A percentile compares a stretch with the other conserved stretches of the same genome.
Conservation (phyloP, 164 flowering plant species). For the Paratinospora sagittata region DNA sequence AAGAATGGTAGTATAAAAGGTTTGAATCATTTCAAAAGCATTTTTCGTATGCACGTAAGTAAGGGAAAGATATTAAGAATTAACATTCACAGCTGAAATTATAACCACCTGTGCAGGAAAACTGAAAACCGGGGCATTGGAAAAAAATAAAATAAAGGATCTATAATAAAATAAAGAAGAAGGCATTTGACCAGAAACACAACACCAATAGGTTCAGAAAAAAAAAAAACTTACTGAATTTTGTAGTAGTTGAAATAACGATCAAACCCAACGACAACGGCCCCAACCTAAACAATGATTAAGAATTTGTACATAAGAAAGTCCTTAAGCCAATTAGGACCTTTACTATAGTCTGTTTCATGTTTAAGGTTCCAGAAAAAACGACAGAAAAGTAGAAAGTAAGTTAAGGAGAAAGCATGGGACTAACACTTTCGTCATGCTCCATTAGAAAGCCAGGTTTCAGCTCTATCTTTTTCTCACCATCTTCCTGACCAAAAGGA, state of each 20-base stretch:
- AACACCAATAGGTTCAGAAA: not conserved
- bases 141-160: not conserved
- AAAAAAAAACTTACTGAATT: conserved; percentile 67
- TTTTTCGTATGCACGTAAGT: no score
- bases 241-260: conserved; percentile 95
- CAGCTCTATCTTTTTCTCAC: conserved; percentile 85
- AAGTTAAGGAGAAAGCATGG: conserved; percentile 11
- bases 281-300: conserved; percentile 66
- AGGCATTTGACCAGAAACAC: not conserved
- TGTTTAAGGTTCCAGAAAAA: not conserved
- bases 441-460: conserved; percentile 95
- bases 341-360: not conserved
- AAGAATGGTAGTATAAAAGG: no score
- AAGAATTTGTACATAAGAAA: conserved; percentile 12
- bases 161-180: not conserved
- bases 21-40: no score
- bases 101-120: not conserved
- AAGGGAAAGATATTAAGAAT: no score
- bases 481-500: conserved; percentile 61
- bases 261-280: conserved; percentile 98
- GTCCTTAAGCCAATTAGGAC: not conserved
- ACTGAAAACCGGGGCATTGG: not conserved
- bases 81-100: no score
- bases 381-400: conserved; percentile 5
- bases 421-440: conserved; percentile 69